Evolutionary conservation across 78 protist species (phyloP).

Genomic region (Planoprotostelium fungivorum): DNA sequence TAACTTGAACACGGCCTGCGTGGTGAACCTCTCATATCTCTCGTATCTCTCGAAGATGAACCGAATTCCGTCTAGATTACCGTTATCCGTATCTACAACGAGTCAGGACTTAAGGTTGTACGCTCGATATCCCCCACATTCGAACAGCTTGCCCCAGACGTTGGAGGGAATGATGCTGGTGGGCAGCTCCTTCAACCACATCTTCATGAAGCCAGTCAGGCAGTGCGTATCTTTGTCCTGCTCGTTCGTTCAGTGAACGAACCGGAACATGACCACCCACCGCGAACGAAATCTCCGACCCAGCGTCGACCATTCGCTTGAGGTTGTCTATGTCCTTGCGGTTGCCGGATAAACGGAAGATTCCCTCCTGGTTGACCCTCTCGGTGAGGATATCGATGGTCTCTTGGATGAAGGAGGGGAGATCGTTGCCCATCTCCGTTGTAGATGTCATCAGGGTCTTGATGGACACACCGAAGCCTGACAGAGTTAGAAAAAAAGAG

Average conservation of each 20-base stretch:
- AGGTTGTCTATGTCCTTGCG: slow-evolving; percentile 24
- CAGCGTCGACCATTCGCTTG: slow-evolving; percentile 46
- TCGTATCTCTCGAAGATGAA: background rate
- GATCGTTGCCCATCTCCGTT: slow-evolving; percentile 23
- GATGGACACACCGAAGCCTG: background rate
- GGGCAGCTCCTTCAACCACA: background rate
- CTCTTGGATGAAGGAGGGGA: slow-evolving; percentile 32
- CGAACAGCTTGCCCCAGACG: background rate
- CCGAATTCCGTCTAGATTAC: background rate
- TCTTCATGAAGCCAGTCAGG: background rate
- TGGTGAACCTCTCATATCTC: background rate
- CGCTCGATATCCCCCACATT: background rate
- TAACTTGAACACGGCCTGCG: background rate
- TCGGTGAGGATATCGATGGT: slow-evolving; percentile 28
- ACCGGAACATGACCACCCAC: background rate
- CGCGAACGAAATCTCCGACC: slow-evolving; percentile 33
- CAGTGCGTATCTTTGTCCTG: background rate
- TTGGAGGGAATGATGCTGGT: background rate
- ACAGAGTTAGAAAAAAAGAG: no score
- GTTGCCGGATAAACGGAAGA: slow-evolving; percentile 59
- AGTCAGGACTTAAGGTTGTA: background rate
- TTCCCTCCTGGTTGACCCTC: slow-evolving; percentile 21
- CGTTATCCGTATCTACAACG: background rate
- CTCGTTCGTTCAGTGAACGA: background rate
- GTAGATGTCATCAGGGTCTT: background rate